These are phyloP conservation scores for Misopates orontium DNA, from an alignment of 257 asterid species.

Conservation along the genomic window DNA sequence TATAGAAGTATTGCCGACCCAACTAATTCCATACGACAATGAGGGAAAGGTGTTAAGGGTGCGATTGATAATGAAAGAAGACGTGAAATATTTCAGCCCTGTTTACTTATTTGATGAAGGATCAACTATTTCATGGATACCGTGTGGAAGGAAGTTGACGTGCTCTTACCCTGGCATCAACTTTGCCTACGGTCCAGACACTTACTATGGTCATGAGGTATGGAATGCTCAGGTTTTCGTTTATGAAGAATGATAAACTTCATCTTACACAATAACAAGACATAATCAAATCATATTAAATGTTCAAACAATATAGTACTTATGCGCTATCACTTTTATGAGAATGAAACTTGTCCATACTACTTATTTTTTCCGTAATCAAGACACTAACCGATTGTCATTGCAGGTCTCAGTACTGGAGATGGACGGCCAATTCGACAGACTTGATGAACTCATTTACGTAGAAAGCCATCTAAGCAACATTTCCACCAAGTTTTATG, in stretches of 20 bases:
- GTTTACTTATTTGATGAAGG: slow-evolving; percentile 97
- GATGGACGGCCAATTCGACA: slow-evolving; percentile 98
- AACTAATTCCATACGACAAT: slow-evolving; percentile 87
- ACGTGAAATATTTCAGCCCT: slow-evolving; percentile 72
- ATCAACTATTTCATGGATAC: slow-evolving; percentile 92
- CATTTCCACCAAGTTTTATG: slow-evolving; percentile 92
- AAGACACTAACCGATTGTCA: too few species aligned
- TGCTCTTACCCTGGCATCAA: slow-evolving; percentile 99
- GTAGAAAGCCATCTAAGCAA: slow-evolving; percentile 95
- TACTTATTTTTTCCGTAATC: too few species aligned
- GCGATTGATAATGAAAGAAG: slow-evolving; percentile 85
- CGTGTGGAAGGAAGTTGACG: slow-evolving; percentile 95
- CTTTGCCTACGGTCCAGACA: slow-evolving; percentile 80
- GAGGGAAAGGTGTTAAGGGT: slow-evolving; percentile 95
- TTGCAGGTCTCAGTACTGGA: slow-evolving; percentile 87
- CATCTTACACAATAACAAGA: neutral
- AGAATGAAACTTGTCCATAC: too few species aligned
- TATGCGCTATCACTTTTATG: too few species aligned
- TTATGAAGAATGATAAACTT: too few species aligned
- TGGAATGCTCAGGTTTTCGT: too few species aligned
- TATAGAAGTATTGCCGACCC: slow-evolving; percentile 89
- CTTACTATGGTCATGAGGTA: slow-evolving; percentile 93
- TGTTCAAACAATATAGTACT: too few species aligned
- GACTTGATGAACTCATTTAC: slow-evolving; percentile 88
- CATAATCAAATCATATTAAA: neutral